phyloP scores from a whole-genome alignment of 2,329 filamentous ascomycete species.

The Phialocephala sp. region DNA sequence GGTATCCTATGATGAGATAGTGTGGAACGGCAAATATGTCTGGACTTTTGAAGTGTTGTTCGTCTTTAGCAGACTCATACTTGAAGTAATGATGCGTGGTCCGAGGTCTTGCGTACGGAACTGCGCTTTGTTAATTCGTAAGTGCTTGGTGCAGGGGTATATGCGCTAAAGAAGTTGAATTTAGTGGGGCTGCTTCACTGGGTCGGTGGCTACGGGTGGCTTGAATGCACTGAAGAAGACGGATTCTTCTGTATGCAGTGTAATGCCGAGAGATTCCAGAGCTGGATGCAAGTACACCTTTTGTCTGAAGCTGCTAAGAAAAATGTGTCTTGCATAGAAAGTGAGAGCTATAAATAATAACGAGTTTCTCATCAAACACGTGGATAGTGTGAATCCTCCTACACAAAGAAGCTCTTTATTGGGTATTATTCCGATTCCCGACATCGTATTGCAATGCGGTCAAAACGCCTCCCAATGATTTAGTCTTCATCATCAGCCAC shows the following conservation, averaged over 20 bases:
- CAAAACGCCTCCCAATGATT: conserved; percentile 27
- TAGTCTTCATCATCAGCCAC: conserved; percentile 29
- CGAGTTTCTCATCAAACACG: neutral
- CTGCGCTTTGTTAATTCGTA: conserved; percentile 10
- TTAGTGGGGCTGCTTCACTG: neutral
- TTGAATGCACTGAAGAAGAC: neutral
- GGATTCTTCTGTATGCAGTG: neutral
- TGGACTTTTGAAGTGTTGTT: conserved; percentile 6
- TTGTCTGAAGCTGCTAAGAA: neutral
- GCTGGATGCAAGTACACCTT: neutral
- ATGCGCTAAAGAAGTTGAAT: neutral
- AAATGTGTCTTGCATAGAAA: neutral
- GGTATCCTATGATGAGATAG: conserved; percentile 13
- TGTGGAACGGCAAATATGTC: conserved; percentile 3
- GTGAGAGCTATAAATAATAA: neutral
- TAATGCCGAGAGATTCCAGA: neutral
- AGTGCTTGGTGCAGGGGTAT: neutral
- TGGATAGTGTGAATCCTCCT: neutral
- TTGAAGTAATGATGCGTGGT: conserved; percentile 20
- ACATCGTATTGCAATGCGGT: conserved; percentile 12
- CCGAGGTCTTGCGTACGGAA: conserved; percentile 14
- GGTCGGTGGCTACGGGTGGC: conserved; percentile 1
- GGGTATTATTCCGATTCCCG: conserved; percentile 29
- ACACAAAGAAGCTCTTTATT: conserved; percentile 13
- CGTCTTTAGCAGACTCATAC: conserved; percentile 32